Evolutionary conservation across 768 basidiomycete species (phyloP).

Genomic region (Goffeauzyma gilvescens): DNA sequence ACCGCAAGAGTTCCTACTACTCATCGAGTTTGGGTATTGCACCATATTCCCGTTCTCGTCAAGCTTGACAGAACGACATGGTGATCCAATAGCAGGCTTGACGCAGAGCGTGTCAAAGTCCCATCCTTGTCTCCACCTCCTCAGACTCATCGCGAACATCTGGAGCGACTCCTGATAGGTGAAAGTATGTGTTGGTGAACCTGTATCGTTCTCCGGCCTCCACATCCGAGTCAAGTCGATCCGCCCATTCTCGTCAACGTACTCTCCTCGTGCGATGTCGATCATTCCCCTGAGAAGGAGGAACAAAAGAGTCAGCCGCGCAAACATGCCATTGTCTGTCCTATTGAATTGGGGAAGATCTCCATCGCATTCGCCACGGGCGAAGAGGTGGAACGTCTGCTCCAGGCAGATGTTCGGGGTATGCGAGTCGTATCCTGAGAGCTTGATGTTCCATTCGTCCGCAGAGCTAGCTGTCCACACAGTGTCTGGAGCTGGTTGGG

Average conservation of each 20-base stretch:
- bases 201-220: too few relatives aligned
- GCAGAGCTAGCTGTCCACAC: conserved; percentile 32
- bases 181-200: too few relatives aligned
- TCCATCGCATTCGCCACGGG: too few relatives aligned
- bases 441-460: conserved; percentile 27
- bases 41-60: too few relatives aligned
- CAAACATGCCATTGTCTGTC: conserved; percentile 33
- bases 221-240: too few relatives aligned
- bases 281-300: conserved; percentile 31
- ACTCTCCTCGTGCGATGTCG: conserved; percentile 33
- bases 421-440: conserved; percentile 22
- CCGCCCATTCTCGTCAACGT: too few relatives aligned
- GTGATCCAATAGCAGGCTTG: conserved; percentile 6
- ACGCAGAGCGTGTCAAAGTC: conserved; percentile 32
- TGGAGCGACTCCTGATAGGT: conserved; percentile 20
- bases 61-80: too few relatives aligned
- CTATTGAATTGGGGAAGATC: too few relatives aligned
- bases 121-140: conserved; percentile 34
- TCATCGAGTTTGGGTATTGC: too few relatives aligned
- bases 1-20: too few relatives aligned
- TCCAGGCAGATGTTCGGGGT: conserved; percentile 28
- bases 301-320: conserved; percentile 28
- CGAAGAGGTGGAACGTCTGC: conserved; percentile 18
- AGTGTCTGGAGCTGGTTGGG: conserved; percentile 32
- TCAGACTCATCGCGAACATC: conserved; percentile 21